phyloP scores from a whole-genome alignment of 345 rosid species.

The Rhodamnia rubescens region DNA sequence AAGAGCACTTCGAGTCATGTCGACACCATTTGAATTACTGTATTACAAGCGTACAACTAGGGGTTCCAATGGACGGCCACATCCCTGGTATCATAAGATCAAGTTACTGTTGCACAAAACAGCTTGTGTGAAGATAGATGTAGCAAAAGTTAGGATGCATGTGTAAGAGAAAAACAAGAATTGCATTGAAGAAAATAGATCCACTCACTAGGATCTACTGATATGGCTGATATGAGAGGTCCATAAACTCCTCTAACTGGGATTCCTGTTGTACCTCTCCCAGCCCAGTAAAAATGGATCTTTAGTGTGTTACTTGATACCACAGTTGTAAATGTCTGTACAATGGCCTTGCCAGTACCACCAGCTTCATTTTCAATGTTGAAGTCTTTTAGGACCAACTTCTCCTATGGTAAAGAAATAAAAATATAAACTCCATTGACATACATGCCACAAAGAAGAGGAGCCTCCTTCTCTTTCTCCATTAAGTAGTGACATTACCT shows the following conservation, averaged over 20 bases:
- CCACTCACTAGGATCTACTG: conserved; percentile 48
- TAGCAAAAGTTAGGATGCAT: background rate
- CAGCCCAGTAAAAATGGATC: conserved; percentile 69
- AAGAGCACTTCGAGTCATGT: background rate
- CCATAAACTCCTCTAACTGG: conserved; percentile 65
- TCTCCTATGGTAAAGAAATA: conserved; percentile 20
- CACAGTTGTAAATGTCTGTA: conserved; percentile 15
- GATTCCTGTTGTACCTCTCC: conserved; percentile 65
- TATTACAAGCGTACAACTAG: background rate
- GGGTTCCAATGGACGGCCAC: background rate
- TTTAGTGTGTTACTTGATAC: conserved; percentile 35
- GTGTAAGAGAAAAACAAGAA: background rate
- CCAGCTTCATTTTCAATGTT: conserved; percentile 51
- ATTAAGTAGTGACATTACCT: conserved; percentile 23
- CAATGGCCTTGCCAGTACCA: conserved; percentile 37
- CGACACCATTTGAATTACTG: background rate
- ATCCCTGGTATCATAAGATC: background rate
- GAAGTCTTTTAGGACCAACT: conserved; percentile 44
- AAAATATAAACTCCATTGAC: background rate
- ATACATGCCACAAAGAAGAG: background rate
- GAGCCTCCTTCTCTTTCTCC: background rate
- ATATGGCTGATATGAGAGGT: conserved; percentile 70
- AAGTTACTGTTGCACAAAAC: background rate
- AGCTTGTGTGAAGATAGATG: background rate
- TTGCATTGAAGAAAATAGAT: background rate